These are phyloP conservation scores for Clonostachys byssicola DNA, from an alignment of 2,329 filamentous ascomycete species.

Conservation along the genomic window DNA sequence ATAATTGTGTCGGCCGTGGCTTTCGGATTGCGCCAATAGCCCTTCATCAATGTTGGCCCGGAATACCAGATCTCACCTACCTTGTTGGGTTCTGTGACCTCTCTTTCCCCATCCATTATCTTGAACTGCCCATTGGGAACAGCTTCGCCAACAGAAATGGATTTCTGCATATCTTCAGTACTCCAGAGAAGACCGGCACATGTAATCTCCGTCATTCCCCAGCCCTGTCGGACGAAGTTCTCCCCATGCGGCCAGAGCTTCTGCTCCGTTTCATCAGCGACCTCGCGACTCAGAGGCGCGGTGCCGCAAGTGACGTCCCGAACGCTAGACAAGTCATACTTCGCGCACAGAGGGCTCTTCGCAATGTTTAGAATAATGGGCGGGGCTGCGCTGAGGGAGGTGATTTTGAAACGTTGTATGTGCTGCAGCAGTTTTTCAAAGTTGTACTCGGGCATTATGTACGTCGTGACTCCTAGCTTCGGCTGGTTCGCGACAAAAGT, in stretches of 20 bases:
- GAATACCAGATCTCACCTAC: background rate
- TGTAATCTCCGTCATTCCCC: conserved; percentile 84
- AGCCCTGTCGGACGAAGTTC: conserved; percentile 65
- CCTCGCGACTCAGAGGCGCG: conserved; percentile 58
- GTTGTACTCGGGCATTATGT: conserved; percentile 76
- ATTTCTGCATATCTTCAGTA: too few species aligned
- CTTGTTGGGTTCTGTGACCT: background rate
- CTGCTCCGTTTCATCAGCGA: conserved; percentile 17
- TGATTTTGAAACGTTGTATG: conserved; percentile 66
- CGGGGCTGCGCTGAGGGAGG: conserved; percentile 63
- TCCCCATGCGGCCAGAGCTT: conserved; percentile 12
- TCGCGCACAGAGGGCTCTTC: conserved; percentile 63
- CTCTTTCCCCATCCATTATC: background rate
- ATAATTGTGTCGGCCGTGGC: background rate
- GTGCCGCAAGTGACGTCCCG: conserved; percentile 59
- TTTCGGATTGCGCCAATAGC: background rate
- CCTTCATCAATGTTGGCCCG: background rate
- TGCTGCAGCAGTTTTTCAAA: conserved; percentile 67
- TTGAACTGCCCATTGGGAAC: background rate
- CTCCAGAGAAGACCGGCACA: conserved; percentile 36
- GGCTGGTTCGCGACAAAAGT: conserved; percentile 60
- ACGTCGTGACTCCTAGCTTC: conserved; percentile 57
- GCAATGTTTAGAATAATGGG: conserved; percentile 70
- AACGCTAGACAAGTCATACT: conserved; percentile 66
- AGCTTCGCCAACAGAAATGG: too few species aligned